Conservation (phyloP, 495 filamentous ascomycete genomes). For the Penicillium macrosclerotiorum region DNA sequence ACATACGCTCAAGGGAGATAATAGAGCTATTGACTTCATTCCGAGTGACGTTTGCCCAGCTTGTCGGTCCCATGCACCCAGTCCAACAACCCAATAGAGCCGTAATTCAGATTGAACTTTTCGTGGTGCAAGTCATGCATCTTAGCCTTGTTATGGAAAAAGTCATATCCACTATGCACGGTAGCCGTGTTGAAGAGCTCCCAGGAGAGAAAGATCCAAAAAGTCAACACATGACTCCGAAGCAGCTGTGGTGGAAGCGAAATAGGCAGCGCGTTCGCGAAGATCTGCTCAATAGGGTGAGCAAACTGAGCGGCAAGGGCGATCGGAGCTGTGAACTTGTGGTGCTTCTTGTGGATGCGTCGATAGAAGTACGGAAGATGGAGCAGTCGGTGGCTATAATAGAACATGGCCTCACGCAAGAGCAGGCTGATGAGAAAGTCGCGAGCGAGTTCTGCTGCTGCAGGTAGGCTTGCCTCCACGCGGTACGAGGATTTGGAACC, state of each 20-base stretch:
- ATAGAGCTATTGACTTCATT: no score
- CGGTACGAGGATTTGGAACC: conserved; percentile 28
- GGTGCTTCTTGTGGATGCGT: conserved; percentile 56
- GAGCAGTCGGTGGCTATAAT: conserved; percentile 54
- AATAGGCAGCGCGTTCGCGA: conserved; percentile 54
- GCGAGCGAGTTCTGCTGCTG: conserved; percentile 27
- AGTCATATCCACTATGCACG: conserved; percentile 57
- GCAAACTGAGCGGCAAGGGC: conserved; percentile 57
- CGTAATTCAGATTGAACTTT: conserved; percentile 39
- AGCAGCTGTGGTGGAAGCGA: conserved; percentile 50
- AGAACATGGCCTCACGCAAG: conserved; percentile 53
- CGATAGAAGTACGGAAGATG: conserved; percentile 50
- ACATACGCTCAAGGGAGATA: no score
- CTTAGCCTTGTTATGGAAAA: conserved; percentile 38
- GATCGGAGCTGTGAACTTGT: conserved; percentile 58
- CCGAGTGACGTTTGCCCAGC: conserved; percentile 22
- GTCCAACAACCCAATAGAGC: conserved; percentile 34
- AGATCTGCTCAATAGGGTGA: conserved; percentile 56
- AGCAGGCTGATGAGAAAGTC: conserved; percentile 48
- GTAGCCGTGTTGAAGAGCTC: conserved; percentile 50
- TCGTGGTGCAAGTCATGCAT: conserved; percentile 55
- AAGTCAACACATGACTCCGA: conserved; percentile 47
- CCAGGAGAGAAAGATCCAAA: conserved; percentile 47
- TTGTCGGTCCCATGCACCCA: conserved; percentile 37
- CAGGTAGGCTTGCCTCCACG: conserved; percentile 32